phyloP scores from a whole-genome alignment of 2,329 filamentous ascomycete genomes.

The Verticillium tricorpus region DNA sequence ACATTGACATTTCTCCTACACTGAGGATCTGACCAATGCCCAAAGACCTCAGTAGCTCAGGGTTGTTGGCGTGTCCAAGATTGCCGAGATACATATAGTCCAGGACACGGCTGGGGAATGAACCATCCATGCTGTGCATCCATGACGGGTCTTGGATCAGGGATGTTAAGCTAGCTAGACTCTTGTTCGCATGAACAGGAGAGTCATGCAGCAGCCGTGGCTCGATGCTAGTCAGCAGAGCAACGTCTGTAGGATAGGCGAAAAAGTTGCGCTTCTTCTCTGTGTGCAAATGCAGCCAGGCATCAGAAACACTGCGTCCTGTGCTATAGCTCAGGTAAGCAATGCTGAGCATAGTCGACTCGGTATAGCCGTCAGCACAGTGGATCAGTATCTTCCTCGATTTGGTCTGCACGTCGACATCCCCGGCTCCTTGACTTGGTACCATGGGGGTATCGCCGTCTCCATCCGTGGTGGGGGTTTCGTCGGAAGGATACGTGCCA shows the following conservation, averaged over 20 bases:
- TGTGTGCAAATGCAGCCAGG: constrained; percentile 83
- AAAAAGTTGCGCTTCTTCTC: constrained; percentile 88
- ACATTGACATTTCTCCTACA: constrained; percentile 83
- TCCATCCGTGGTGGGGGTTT: constrained; percentile 23
- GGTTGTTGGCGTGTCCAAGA: constrained; percentile 89
- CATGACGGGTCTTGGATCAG: constrained; percentile 66
- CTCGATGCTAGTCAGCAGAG: constrained; percentile 72
- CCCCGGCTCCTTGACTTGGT: constrained; percentile 8
- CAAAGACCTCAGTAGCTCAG: constrained; percentile 70
- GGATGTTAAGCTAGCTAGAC: constrained; percentile 47
- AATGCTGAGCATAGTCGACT: constrained; percentile 82
- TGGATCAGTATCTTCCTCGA: constrained; percentile 79
- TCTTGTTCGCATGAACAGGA: constrained; percentile 46
- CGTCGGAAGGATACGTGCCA: constrained; percentile 38
- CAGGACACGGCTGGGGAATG: constrained; percentile 80
- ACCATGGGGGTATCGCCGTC: constrained; percentile 55
- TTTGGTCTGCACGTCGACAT: constrained; percentile 15
- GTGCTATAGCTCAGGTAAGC: constrained; percentile 94
- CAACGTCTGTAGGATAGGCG: constrained; percentile 86
- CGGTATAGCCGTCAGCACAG: constrained; percentile 93
- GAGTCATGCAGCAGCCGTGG: constrained; percentile 70
- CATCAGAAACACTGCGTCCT: constrained; percentile 72
- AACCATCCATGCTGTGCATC: constrained; percentile 82
- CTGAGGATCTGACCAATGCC: constrained; percentile 87
- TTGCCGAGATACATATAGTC: constrained; percentile 98